A percentile compares a stretch with the other conserved stretches of the same genome.
phyloP scores from a whole-genome alignment of 768 basidiomycete species.

The Amanita rimosa region DNA sequence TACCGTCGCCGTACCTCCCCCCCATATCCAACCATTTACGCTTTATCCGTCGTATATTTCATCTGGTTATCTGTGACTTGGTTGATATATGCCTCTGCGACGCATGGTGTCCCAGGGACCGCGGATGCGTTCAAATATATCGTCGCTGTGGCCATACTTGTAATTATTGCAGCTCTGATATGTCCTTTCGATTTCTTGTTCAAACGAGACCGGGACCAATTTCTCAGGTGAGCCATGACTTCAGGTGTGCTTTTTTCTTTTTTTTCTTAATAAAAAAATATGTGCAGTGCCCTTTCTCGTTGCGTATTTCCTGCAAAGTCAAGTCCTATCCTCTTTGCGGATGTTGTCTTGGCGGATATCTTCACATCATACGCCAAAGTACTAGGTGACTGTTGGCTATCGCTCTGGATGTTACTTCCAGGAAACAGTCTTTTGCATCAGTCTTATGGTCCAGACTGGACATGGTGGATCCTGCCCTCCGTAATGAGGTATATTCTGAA shows the following conservation, averaged over 20 bases:
- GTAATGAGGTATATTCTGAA: constrained; percentile 66
- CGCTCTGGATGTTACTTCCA: constrained; percentile 75
- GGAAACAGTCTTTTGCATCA: constrained; percentile 64
- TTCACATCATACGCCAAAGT: constrained; percentile 97
- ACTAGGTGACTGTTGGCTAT: constrained; percentile 88
- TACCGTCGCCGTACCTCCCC: constrained; percentile 27
- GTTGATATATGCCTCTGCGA: constrained; percentile 52
- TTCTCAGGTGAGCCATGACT: constrained; percentile 53
- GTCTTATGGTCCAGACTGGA: constrained; percentile 50
- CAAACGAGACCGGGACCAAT: constrained; percentile 64
- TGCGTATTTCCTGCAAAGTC: constrained; percentile 58
- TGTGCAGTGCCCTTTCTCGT: constrained; percentile 53
- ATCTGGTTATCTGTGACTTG: constrained; percentile 56
- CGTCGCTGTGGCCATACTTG: constrained; percentile 55
- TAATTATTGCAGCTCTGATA: constrained; percentile 43
- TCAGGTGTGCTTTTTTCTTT: constrained; percentile 4
- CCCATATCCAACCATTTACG: constrained; percentile 56
- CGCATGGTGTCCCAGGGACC: constrained; percentile 40
- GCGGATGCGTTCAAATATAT: constrained; percentile 74
- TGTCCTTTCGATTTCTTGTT: constrained; percentile 59
- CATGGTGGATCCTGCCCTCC: constrained; percentile 67
- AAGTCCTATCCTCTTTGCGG: constrained; percentile 71
- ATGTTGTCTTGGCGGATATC: constrained; percentile 91
- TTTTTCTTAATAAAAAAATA: neutral
- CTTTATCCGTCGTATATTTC: constrained; percentile 50